Conservation (phyloP, 1,139 yeast species). For the Kazachstania sp. region DNA sequence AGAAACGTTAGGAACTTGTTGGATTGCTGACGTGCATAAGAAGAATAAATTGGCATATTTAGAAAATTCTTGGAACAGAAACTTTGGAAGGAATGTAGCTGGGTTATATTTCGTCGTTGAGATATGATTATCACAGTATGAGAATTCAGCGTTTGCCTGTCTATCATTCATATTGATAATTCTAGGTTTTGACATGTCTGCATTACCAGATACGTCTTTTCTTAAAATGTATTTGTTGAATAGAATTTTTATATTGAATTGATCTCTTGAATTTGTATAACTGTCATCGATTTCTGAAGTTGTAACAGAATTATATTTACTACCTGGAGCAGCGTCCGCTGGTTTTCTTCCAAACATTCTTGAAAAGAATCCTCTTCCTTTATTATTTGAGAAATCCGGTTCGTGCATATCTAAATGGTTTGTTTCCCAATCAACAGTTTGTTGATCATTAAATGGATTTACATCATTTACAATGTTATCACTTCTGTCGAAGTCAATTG, state of each 20-base stretch:
- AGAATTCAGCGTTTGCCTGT: conserved; percentile 43
- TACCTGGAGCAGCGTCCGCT: conserved; percentile 30
- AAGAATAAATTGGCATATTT: conserved; percentile 95
- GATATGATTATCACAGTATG: conserved; percentile 75
- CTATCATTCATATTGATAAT: conserved; percentile 59
- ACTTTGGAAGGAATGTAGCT: conserved; percentile 91
- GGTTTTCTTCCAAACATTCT: conserved; percentile 16
- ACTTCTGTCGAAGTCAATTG: conserved; percentile 26
- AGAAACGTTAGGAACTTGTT: conserved; percentile 93
- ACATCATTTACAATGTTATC: conserved; percentile 28
- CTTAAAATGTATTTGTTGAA: conserved; percentile 41
- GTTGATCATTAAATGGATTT: conserved; percentile 21
- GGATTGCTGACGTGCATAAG: conserved; percentile 83
- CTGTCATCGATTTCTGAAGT: conserved; percentile 20
- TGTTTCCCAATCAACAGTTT: conserved; percentile 15
- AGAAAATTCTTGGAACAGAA: conserved; percentile 91
- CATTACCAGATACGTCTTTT: conserved; percentile 30
- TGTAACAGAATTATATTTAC: conserved; percentile 20
- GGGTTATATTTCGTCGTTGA: conserved; percentile 94
- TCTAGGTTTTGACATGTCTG: conserved; percentile 47
- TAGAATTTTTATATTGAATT: conserved; percentile 50
- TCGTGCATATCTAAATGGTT: conserved; percentile 11
- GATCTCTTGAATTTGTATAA: conserved; percentile 28
- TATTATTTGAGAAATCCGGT: conserved; percentile 10
- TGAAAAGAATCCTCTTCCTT: conserved; percentile 17